phyloP scores from a whole-genome alignment of 2,329 filamentous ascomycete genomes.

The Aspergillus japonicus region DNA sequence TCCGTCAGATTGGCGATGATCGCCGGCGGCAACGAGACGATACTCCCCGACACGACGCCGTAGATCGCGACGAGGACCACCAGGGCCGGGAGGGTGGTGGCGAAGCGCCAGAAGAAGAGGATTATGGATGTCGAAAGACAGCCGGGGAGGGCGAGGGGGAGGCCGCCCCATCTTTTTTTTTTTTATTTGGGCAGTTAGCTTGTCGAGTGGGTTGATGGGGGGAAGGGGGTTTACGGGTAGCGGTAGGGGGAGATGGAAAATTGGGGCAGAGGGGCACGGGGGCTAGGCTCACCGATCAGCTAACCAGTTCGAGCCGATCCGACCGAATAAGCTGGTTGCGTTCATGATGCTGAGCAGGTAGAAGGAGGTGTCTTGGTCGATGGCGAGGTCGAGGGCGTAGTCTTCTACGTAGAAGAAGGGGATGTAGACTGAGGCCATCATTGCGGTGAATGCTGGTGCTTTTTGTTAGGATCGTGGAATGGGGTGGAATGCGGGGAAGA shows the following conservation, averaged over 20 bases:
- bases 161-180: background rate
- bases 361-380: conserved; percentile 36
- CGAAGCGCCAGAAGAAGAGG: background rate
- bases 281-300: background rate
- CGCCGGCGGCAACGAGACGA: conserved; percentile 9
- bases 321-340: conserved; percentile 47
- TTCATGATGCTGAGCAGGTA: conserved; percentile 48
- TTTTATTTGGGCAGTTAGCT: background rate
- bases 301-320: conserved; percentile 28
- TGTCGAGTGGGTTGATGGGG: too few species aligned
- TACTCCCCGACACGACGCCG: conserved; percentile 41
- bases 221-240: too few species aligned
- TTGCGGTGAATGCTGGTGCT: conserved; percentile 37
- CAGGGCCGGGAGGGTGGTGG: conserved; percentile 27
- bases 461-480: background rate
- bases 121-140: background rate
- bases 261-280: too few species aligned
- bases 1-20: conserved; percentile 25
- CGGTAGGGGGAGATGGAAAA: too few species aligned
- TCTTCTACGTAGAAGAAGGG: conserved; percentile 24
- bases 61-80: conserved; percentile 35
- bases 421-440: background rate
- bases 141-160: background rate
- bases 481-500: too few species aligned
- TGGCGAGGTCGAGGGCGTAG: conserved; percentile 36